These are phyloP conservation scores for Emergomyces africanus DNA, from an alignment of 2,329 filamentous ascomycete species.

Conservation along the genomic window DNA sequence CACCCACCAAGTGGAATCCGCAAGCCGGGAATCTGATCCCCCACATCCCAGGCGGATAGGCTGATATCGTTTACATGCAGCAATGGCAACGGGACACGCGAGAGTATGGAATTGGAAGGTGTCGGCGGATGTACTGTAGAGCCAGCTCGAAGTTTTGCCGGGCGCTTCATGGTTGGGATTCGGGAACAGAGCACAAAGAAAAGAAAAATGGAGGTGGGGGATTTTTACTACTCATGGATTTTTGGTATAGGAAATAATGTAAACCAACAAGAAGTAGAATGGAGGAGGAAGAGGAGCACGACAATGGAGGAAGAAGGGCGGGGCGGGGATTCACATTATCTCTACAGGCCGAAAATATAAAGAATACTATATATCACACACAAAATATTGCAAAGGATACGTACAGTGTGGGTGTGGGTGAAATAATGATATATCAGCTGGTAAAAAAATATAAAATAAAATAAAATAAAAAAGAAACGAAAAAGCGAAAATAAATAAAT, in stretches of 20 bases:
- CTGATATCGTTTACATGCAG: conserved; percentile 1
- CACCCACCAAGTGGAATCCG: conserved; percentile 20
- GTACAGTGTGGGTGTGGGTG: too few species aligned
- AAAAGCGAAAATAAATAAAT: not conserved
- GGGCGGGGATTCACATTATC: too few species aligned
- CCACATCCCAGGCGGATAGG: conserved; percentile 13
- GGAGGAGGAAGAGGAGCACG: too few species aligned
- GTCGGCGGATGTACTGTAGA: not conserved
- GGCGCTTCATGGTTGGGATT: conserved; percentile 6
- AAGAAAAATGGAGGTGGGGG: not conserved
- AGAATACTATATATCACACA: too few species aligned
- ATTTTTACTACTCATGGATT: not conserved
- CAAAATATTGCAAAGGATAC: too few species aligned
- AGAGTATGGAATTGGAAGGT: conserved; percentile 8
- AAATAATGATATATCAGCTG: too few species aligned
- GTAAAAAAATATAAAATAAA: not conserved
- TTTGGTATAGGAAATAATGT: too few species aligned
- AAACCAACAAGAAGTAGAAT: too few species aligned
- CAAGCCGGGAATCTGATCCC: conserved; percentile 21
- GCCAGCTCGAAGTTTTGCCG: conserved; percentile 2
- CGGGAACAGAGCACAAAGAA: not conserved
- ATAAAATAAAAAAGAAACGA: not conserved
- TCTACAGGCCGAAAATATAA: too few species aligned
- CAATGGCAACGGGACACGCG: conserved; percentile 5
- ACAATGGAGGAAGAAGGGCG: too few species aligned